These are phyloP conservation scores for Fomitopsis betulina DNA, from an alignment of 1,284 basidiomycete genomes.

Conservation along the genomic window DNA sequence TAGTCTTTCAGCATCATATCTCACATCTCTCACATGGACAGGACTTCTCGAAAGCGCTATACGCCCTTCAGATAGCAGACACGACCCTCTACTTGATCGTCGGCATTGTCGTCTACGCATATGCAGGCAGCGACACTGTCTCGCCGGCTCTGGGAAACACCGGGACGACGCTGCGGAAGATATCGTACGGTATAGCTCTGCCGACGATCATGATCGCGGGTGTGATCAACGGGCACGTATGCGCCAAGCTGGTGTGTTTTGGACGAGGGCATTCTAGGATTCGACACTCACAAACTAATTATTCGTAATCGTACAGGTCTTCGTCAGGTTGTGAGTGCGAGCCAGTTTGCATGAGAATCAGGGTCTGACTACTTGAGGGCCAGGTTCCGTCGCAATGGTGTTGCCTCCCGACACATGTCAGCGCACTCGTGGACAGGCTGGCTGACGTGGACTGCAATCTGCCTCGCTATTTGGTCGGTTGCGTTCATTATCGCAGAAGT, in stretches of 20 bases:
- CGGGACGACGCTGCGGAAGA: constrained; percentile 19
- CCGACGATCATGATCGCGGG: constrained; percentile 30
- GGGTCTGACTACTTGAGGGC: not conserved
- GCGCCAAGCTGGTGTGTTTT: constrained; percentile 23
- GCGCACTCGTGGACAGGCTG: constrained; percentile 26
- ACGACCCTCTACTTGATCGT: constrained; percentile 29
- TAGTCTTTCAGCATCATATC: not conserved
- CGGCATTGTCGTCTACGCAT: constrained; percentile 29
- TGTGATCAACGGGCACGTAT: constrained; percentile 30
- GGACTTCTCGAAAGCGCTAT: constrained; percentile 29
- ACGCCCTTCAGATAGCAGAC: constrained; percentile 25
- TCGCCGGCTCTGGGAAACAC: constrained; percentile 30
- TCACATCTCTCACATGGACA: not conserved
- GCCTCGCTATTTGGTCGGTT: constrained; percentile 22
- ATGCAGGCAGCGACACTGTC: constrained; percentile 20
- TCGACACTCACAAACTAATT: too few relatives aligned
- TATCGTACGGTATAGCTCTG: constrained; percentile 28
- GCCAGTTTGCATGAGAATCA: not conserved
- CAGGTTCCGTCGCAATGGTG: constrained; percentile 25
- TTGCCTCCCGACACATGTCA: constrained; percentile 24
- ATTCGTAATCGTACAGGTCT: constrained; percentile 8
- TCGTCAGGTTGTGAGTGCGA: constrained; percentile 24
- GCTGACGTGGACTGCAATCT: constrained; percentile 27
- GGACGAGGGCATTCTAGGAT: too few relatives aligned
- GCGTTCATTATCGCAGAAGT: constrained; percentile 31